Base-by-base conservation (phyloP, 2,329 filamentous ascomycete species). In the Aspergillus tamarii region DNA sequence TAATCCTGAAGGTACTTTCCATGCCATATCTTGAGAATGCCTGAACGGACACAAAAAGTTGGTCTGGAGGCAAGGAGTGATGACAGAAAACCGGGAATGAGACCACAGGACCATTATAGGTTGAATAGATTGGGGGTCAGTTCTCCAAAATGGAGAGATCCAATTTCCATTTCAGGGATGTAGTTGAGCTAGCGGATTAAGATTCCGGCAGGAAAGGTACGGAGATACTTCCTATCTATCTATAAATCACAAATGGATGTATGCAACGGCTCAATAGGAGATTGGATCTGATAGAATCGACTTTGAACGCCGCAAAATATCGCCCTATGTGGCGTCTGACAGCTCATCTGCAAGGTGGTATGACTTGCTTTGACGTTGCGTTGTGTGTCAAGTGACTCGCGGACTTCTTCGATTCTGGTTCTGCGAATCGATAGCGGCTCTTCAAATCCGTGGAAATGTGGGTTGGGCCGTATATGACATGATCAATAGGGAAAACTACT, bases 331-430 rank as follows among this genome's bases (percentile, higher is more conserved):
- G 62, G 62, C 62, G 58, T 61, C 30, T 61, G 62, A 64, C 57
- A 61, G 54, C 56, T 64, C 62, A 64, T 34, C 62, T 64, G 62
- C 59, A 64, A 55, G 54, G 56, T 56, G 41, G 59, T 61, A 45
- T 64, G 62, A 57, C 45, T 57, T 61, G 45, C 55, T 57, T 59
- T 53, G 59, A 46, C 59, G 43, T 59, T 54, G 46, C 32, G 36
- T 48, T 30, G 28, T 57, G 23, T 57, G 43, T 62, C 60, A 62
- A 34, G 21, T 46, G 43, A 50, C 60, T 21, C 34, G 28, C 60
- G 11, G 21, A n/a, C 11, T 14, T 36, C 21, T 36, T 36, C 12
- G 10, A 14, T 55, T 4, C 16, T 39, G 32, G 21, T 16, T 36
- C n/a, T 55, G 21, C 32, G 6, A 39, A 39, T 55, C 19, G 32